Base-by-base conservation (phyloP, 352 stramenopile species). In the Globisporangium nodosum region DNA sequence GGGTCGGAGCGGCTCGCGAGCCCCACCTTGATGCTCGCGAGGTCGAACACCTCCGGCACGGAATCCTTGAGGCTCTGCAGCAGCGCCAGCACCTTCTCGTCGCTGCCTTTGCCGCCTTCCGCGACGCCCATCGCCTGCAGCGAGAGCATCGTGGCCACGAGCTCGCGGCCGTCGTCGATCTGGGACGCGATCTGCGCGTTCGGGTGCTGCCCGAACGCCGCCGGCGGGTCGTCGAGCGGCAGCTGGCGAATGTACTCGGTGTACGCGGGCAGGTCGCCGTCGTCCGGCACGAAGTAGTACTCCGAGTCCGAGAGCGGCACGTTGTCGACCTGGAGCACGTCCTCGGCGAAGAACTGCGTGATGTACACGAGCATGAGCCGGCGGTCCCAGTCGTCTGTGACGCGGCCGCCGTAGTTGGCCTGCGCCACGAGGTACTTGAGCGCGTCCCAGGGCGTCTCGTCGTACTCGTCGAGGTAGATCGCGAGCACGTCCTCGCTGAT, bases 321-420 rank as follows among this genome's bases (percentile, higher is more conserved):
- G 60, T 97, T 96, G 18, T 94, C 84, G 35, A 89, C 69, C 20
- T 86, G 73, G 8, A 97, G 55, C 7, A 94, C 76, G 12, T 94
- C 87, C 49, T 98, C 92, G 15, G 78, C 94, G 62, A 98, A 98
- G 58, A 98, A 97, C 64, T 98, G 90, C 21, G 84, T 88, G 56
- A 98, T 98, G 63, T 98, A 98, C 42, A 97, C 90, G 49, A 98
- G 93, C 77, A 98, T 92, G n/a, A 97, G 73, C 1, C 94, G 87
- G 3, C 95, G 88, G 57, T 98, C 96, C 94, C 92, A 97, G 61
- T 98, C 92, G 61, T 98, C 96, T 1, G 96, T 98, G 31, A 98
- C 94, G 18, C 96, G 87, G 8, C 96, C 96, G 13, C 96, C 96
- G 66, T 98, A 99, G 68, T 99, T 98, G 3, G 92, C 96, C 56